These are phyloP conservation scores for Elsinoe australis DNA, from an alignment of 2,329 filamentous ascomycete genomes.

Conservation along the genomic window DNA sequence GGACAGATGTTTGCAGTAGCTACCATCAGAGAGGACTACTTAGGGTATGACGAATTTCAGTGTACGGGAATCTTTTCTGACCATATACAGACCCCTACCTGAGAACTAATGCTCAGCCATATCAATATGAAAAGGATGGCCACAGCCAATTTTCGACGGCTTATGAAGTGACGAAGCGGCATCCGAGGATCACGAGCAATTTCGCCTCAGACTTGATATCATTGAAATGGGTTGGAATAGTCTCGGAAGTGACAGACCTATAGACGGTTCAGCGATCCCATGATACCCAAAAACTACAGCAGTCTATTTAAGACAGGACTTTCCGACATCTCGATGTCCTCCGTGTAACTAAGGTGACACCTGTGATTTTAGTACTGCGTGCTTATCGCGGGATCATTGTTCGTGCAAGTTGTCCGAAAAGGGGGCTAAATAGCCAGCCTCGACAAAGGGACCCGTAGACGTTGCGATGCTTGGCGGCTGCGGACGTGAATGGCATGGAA, in stretches of 20 bases:
- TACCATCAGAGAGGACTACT: slow-evolving; percentile 72
- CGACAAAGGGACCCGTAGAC: background rate
- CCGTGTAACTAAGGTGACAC: too few species aligned
- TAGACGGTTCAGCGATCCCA: background rate
- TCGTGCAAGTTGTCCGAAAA: background rate
- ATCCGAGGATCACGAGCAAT: too few species aligned
- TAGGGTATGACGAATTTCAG: slow-evolving; percentile 32
- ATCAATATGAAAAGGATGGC: too few species aligned
- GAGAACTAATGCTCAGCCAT: slow-evolving; percentile 11
- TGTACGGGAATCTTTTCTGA: background rate
- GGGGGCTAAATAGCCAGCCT: background rate
- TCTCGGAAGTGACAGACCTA: too few species aligned
- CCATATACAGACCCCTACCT: background rate
- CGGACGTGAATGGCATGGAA: background rate
- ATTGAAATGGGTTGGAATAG: too few species aligned
- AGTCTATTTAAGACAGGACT: too few species aligned
- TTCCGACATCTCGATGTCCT: too few species aligned
- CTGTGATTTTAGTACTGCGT: too few species aligned
- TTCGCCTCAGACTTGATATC: too few species aligned
- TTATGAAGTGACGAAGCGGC: slow-evolving; percentile 2
- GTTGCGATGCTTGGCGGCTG: background rate
- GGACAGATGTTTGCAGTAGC: slow-evolving; percentile 95
- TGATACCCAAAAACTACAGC: background rate
- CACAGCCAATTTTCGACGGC: too few species aligned
- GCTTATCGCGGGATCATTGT: background rate